Conservation (phyloP, 768 basidiomycete genomes). For the Piloderma croceum region DNA sequence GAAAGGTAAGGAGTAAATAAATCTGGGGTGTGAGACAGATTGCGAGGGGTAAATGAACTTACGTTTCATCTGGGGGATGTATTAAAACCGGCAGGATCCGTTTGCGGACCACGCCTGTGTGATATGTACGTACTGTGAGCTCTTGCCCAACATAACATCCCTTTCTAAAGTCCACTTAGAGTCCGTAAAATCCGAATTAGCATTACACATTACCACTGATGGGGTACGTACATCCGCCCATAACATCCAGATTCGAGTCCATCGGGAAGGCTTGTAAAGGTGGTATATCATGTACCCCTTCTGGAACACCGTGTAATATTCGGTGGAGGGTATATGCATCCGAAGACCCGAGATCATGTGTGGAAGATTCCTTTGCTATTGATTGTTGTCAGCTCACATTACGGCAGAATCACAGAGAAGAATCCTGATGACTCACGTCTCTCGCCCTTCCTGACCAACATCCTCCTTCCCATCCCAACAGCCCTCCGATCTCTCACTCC, state of each 20-base stretch:
- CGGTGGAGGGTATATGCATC: conserved; percentile 75
- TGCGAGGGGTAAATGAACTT: conserved; percentile 9
- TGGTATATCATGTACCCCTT: conserved; percentile 72
- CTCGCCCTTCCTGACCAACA: conserved; percentile 65
- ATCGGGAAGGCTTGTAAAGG: conserved; percentile 73
- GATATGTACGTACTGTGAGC: conserved; percentile 92
- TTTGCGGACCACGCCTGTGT: conserved; percentile 88
- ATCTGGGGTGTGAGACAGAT: background rate
- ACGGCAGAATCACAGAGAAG: conserved; percentile 6
- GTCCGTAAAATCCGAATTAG: no score
- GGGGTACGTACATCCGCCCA: conserved; percentile 76
- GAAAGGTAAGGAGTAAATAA: conserved; percentile 2
- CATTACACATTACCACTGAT: no score
- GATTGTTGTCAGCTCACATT: conserved; percentile 1
- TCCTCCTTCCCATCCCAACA: conserved; percentile 71
- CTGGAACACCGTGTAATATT: conserved; percentile 79
- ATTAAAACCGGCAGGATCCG: conserved; percentile 80
- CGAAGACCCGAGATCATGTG: conserved; percentile 46
- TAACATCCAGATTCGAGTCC: conserved; percentile 90
- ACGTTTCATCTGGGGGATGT: conserved; percentile 34
- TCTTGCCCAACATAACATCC: conserved; percentile 99
- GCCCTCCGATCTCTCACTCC: conserved; percentile 61
- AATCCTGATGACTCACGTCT: conserved; percentile 52
- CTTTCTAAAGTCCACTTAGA: conserved; percentile 88
- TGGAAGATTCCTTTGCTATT: conserved; percentile 48